Conservation (phyloP, 2,329 filamentous ascomycete species). For the Lachnellula occidentalis region DNA sequence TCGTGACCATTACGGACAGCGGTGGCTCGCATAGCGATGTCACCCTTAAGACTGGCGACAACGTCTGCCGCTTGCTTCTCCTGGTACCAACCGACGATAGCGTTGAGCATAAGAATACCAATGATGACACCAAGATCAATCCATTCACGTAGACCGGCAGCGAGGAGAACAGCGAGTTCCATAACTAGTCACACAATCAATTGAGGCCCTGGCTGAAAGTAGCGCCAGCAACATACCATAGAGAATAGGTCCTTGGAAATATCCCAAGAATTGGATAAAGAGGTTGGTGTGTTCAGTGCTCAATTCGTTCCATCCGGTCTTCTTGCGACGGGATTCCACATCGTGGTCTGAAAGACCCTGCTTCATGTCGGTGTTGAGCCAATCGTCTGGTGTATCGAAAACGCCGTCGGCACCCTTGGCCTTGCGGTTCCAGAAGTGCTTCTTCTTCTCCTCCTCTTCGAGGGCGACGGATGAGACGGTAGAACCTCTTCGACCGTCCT, state of each 20-base stretch:
- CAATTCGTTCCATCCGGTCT: constrained; percentile 66
- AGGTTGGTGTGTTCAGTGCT: constrained; percentile 70
- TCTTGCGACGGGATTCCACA: constrained; percentile 59
- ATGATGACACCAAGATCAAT: constrained; percentile 74
- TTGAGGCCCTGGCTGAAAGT: not conserved
- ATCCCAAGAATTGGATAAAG: constrained; percentile 68
- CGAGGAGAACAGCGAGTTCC: constrained; percentile 69
- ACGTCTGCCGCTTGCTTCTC: constrained; percentile 77
- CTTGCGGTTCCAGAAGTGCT: constrained; percentile 58
- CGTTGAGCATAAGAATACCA: constrained; percentile 70
- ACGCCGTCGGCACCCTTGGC: constrained; percentile 32
- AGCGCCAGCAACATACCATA: constrained; percentile 52
- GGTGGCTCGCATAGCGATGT: constrained; percentile 69
- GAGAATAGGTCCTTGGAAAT: constrained; percentile 71
- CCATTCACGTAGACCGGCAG: constrained; percentile 70
- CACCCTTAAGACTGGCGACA: constrained; percentile 68
- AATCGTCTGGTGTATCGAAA: constrained; percentile 53
- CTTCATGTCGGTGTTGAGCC: constrained; percentile 63
- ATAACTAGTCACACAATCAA: constrained; percentile 48
- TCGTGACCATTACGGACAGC: constrained; percentile 64
- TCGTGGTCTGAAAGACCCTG: constrained; percentile 54
- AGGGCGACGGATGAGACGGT: constrained; percentile 38
- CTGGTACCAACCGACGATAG: constrained; percentile 73
- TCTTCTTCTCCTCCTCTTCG: constrained; percentile 42
- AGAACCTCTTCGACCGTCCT: constrained; percentile 49